Conservation (phyloP, 176 grass and related monocot genomes). For the Poa pratensis region DNA sequence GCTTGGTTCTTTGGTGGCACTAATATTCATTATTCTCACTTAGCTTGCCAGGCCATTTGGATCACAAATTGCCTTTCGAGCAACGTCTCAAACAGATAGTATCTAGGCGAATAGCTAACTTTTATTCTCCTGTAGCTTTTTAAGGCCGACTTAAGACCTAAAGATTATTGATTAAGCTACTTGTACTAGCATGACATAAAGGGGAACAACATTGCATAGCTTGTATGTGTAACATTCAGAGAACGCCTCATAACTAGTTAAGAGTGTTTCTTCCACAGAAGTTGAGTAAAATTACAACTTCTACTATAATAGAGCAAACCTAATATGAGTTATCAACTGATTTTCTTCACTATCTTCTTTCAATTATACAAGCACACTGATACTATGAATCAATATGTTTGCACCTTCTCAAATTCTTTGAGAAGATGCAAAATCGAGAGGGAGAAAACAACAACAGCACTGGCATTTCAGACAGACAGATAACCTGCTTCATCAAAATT, state of each 20-base stretch:
- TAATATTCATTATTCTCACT: too few relatives aligned
- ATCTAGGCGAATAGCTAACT: too few relatives aligned
- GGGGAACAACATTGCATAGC: background rate
- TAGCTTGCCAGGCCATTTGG: too few relatives aligned
- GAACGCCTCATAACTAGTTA: background rate
- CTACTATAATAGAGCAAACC: background rate
- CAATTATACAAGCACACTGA: background rate
- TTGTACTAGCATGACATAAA: background rate
- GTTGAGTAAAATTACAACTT: background rate
- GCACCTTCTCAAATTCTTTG: slow-evolving; percentile 25
- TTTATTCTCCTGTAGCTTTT: background rate
- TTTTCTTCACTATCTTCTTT: background rate
- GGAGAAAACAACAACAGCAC: slow-evolving; percentile 17
- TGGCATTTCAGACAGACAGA: background rate
- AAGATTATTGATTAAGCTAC: background rate
- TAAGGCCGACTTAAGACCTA: background rate
- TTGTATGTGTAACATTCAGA: background rate
- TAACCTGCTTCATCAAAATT: slow-evolving; percentile 35
- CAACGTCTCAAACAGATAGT: background rate
- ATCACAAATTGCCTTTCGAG: background rate
- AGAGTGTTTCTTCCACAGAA: background rate
- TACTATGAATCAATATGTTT: background rate
- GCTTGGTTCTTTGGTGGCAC: too few relatives aligned
- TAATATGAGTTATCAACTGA: background rate
- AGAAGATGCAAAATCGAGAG: slow-evolving; percentile 20